Evolutionary conservation across 345 rosid genomes (phyloP), one percentile per base, ranked within the genome.

Genomic region (Eutrema japonicum): DNA sequence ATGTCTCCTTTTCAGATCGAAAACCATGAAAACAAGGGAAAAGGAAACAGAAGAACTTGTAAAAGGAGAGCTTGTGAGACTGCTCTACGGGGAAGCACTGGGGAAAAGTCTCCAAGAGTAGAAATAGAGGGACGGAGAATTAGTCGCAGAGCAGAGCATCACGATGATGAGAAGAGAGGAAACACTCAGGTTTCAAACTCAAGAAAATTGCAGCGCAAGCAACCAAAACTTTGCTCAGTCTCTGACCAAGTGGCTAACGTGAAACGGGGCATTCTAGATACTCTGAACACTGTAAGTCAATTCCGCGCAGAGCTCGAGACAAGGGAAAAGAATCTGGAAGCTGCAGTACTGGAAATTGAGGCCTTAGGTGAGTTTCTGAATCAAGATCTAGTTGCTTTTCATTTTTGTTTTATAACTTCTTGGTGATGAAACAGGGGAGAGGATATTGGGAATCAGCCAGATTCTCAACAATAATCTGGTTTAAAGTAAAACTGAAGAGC

Each of bases 391-490:
- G 14, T 7, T 26, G 18, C 27, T 51, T 58, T 50, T 22, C 7
- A 16, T 1, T 32, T 32, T 32, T 16, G 41, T 51, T 60, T 36
- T 59, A 4, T n/a, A 45, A 36, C 9, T 38, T 35, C 52, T 43
- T 56, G 29, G 35, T 45, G 29, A 35, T 75, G 70, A 62, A 72
- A 52, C 64, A 75, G 70, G 55, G 57, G 64, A 61, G 50, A 75
- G 6, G 50, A 68, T 75, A 43, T 30, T 45, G 51, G 79, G 70
- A 68, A 61, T 75, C 70, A 68, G 64, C 79, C 49, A 75, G 41
- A 66, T 57, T 29, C 62, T 74, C 61, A 74, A 22, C 62, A 58
- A 10, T 41, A 41, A 58, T 57, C 10, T 58, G 67, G 30, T 48
- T 26, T 58, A 11, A 74, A n/a, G 52, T 48, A 1, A 36, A 36